These are phyloP conservation scores for Colletotrichum spinosum DNA, from an alignment of 2,329 filamentous ascomycete species.

Conservation along the genomic window DNA sequence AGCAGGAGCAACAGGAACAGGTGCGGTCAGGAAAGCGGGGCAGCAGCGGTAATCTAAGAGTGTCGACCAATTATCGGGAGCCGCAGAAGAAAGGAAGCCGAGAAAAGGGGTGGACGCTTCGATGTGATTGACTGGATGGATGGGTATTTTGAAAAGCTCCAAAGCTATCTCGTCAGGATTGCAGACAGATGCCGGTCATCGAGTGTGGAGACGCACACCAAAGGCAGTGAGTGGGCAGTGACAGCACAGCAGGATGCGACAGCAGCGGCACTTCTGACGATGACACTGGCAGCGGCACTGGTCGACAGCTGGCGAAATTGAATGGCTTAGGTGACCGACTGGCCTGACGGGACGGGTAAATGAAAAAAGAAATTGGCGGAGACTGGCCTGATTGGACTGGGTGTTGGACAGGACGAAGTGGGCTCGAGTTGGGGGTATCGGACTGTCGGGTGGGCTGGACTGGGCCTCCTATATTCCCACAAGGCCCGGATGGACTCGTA, in stretches of 20 bases:
- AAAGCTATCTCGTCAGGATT: not conserved
- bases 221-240: not conserved
- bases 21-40: conserved; percentile 27
- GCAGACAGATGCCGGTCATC: not conserved
- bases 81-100: not conserved
- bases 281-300: too few species aligned
- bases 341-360: too few species aligned
- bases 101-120: not conserved
- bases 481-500: conserved; percentile 39
- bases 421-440: not conserved
- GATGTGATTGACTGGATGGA: not conserved
- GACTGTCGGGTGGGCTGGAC: not conserved
- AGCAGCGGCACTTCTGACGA: too few species aligned
- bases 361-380: too few species aligned
- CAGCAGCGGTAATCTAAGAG: conserved; percentile 21
- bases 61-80: not conserved
- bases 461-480: conserved; percentile 25
- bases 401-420: too few species aligned
- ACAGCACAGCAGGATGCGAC: not conserved
- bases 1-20: not conserved
- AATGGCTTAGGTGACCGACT: too few species aligned
- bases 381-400: too few species aligned
- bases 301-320: too few species aligned
- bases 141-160: not conserved
- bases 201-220: not conserved